Base-by-base conservation (phyloP, 176 grass and related monocot species). In the Rhipidocladum racemiflorum region DNA sequence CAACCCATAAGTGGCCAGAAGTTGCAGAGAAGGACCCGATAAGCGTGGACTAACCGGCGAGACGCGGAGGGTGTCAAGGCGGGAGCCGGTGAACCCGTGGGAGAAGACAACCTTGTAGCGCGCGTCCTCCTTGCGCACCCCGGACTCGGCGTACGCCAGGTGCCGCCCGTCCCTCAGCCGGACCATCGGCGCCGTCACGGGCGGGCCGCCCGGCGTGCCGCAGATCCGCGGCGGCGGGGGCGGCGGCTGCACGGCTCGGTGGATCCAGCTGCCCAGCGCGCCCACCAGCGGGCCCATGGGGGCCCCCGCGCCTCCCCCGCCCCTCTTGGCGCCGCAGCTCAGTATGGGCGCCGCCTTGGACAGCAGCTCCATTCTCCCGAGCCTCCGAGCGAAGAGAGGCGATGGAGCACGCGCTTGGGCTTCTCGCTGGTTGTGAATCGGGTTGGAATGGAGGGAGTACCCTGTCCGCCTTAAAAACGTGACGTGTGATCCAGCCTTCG, bases 131-230 rank as follows among this genome's bases (percentile, higher is more conserved):
- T 77, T 93, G 34, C 83, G 56, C 69, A 32, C 94, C 13, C 94
- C 94, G 32, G 84, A 81, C 91, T 93, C 94, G 12, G 84, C 67
- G 86, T 97, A 97, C 3, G 94, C 89, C 63, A 97, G 79, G 86
- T 90, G 89, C 1, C 94, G 71, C 3, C 94, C 94, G 61, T 97
- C 91, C 61, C 77, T 78, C 35, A 97, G 88, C 60, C 84, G 21
- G 20, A 93, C 83, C 94, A 84, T 57, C 5, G 76, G 72, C 86
- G 94, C 80, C 49, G 94, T 89, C 20, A 89, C 91, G 24, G 86
- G 86, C 38, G 84, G 68, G 0, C 85, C 92, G 4, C 84, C 87
- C 12, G 86, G 85, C 54, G 85, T 60, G 20, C 93, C 93, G 90
- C 88, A 95, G 18, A 82, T 63, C 80, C 53, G 61, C 14, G 87